Percentiles rank a stretch among this genome's conserved stretches.
These are phyloP conservation scores for Saccharomycopsis malanga DNA, from an alignment of 805 yeast species.

Conservation along the genomic window DNA sequence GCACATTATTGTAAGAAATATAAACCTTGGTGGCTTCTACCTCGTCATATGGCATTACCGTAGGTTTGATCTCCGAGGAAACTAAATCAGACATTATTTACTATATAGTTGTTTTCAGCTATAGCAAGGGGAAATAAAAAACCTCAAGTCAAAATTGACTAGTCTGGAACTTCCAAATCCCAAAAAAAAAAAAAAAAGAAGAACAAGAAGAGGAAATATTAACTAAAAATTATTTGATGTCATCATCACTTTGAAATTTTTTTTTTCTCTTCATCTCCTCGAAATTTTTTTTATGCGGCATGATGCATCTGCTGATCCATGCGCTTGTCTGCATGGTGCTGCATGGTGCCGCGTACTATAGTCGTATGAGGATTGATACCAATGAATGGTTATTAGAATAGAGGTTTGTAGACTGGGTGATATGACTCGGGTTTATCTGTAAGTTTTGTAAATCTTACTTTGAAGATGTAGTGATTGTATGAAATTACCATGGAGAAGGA, in stretches of 20 bases:
- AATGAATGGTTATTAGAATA: too few relatives aligned
- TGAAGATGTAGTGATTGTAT: too few relatives aligned
- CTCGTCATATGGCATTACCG: slow-evolving; percentile 20
- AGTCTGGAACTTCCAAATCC: neutral
- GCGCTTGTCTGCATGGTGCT: too few relatives aligned
- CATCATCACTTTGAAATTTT: neutral
- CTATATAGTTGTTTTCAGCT: neutral
- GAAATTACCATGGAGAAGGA: too few relatives aligned
- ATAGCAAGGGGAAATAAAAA: neutral
- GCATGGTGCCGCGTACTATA: too few relatives aligned
- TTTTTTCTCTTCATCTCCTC: neutral
- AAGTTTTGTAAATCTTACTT: too few relatives aligned
- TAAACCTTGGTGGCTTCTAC: slow-evolving; percentile 46
- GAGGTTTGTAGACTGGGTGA: too few relatives aligned
- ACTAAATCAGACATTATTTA: slow-evolving; percentile 28
- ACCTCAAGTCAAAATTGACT: too few relatives aligned
- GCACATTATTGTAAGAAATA: slow-evolving; percentile 76
- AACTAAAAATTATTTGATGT: too few relatives aligned
- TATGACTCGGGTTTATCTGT: too few relatives aligned
- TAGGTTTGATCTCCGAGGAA: slow-evolving; percentile 4
- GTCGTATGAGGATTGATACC: too few relatives aligned
- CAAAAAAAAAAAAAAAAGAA: too few relatives aligned
- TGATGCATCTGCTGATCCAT: neutral
- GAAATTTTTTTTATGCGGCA: neutral
- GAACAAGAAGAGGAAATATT: neutral